Conservation (phyloP, 1,139 yeast genomes). For the Chernovozyma aurita region DNA sequence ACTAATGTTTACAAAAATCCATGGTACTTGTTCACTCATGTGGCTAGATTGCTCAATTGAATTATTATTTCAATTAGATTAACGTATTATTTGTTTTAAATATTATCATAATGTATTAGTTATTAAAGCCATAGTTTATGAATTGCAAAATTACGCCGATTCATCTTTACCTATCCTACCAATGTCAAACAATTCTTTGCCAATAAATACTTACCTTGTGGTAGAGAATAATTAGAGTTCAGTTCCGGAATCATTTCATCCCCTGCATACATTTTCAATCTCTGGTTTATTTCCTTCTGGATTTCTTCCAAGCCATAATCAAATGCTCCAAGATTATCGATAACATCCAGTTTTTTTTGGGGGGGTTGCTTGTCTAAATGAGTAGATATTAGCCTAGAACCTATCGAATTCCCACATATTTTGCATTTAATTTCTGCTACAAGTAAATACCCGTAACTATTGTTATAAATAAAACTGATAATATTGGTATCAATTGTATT, state of each 20-base stretch:
- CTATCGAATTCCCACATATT: slow-evolving; percentile 1
- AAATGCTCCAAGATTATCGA: not conserved
- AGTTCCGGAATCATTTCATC: not conserved
- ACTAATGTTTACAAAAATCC: not conserved
- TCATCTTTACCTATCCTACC: not conserved
- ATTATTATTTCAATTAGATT: no score
- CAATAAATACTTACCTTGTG: not conserved
- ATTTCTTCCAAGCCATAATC: not conserved
- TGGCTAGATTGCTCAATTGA: not conserved
- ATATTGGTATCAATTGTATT: not conserved
- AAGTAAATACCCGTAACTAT: not conserved
- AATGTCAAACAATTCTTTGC: not conserved
- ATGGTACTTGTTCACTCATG: not conserved
- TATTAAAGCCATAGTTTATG: not conserved
- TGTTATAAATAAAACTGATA: not conserved
- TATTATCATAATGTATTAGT: no score
- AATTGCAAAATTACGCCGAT: not conserved
- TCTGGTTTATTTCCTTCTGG: not conserved
- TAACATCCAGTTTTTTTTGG: not conserved
- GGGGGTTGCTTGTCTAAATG: not conserved
- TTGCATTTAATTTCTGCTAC: slow-evolving; percentile 3
- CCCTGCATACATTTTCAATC: not conserved
- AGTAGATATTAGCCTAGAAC: not conserved
- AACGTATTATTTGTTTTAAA: no score
- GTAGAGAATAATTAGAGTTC: not conserved